phyloP scores from a whole-genome alignment of 1,284 basidiomycete species.

The Ceratobasidium sp. region DNA sequence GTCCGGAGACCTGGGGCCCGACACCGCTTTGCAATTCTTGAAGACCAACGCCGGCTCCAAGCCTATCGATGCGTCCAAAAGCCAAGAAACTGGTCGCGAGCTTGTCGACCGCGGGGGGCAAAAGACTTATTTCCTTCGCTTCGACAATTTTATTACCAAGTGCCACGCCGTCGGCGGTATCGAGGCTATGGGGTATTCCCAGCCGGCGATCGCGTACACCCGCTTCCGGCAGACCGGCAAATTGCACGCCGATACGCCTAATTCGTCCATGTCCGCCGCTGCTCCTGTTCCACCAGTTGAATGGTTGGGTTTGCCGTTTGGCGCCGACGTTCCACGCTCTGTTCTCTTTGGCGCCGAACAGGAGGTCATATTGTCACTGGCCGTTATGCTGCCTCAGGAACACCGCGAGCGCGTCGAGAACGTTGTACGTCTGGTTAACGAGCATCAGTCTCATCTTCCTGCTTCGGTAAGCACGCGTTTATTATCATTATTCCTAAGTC shows the following conservation, averaged over 20 bases:
- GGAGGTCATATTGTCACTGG: not conserved
- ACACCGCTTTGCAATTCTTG: not conserved
- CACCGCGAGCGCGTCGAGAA: not conserved
- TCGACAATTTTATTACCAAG: not conserved
- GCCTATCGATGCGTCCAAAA: not conserved
- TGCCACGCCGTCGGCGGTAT: not conserved
- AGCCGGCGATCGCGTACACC: not conserved
- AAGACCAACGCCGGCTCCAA: not conserved
- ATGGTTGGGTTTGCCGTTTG: slow-evolving; percentile 3
- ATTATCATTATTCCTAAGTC: not conserved
- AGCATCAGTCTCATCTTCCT: not conserved
- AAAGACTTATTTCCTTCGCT: not conserved
- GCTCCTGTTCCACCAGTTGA: not conserved
- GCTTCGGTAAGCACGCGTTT: not conserved
- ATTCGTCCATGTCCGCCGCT: not conserved
- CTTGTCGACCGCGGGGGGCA: not conserved
- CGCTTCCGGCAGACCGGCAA: not conserved
- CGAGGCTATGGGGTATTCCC: not conserved
- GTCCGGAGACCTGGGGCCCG: not conserved
- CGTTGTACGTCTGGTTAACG: not conserved
- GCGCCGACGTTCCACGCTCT: not conserved
- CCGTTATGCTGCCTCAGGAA: not conserved
- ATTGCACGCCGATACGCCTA: not conserved
- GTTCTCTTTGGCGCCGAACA: not conserved
- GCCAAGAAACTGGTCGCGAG: not conserved